These are phyloP conservation scores for Xerocomus brunneocitrinus DNA, from an alignment of 768 basidiomycete genomes.

Conservation along the genomic window DNA sequence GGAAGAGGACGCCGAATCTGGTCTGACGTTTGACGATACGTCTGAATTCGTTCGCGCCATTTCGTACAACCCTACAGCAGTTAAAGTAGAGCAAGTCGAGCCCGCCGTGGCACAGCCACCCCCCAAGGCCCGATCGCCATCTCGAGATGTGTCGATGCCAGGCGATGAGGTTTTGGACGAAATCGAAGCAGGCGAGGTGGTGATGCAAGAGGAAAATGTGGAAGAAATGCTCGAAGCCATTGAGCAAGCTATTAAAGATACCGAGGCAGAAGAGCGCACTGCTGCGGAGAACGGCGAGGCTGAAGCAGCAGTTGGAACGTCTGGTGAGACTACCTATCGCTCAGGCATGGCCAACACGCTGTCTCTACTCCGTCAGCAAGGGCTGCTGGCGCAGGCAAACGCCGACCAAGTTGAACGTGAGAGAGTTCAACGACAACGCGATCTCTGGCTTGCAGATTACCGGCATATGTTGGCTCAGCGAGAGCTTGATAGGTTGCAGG, in stretches of 20 bases:
- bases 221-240: constrained; percentile 77
- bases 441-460: constrained; percentile 87
- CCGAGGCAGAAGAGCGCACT: constrained; percentile 51
- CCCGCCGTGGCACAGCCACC: constrained; percentile 22
- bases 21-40: constrained; percentile 91
- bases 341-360: constrained; percentile 87
- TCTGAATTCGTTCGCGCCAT: constrained; percentile 93
- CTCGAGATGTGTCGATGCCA: constrained; percentile 53
- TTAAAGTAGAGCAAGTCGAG: constrained; percentile 47
- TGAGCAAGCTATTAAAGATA: constrained; percentile 60
- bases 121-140: constrained; percentile 36
- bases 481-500: constrained; percentile 72
- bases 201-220: constrained; percentile 76
- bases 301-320: constrained; percentile 50
- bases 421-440: constrained; percentile 73
- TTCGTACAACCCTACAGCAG: constrained; percentile 55
- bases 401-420: constrained; percentile 75
- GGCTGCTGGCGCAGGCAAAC: constrained; percentile 65
- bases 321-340: constrained; percentile 72
- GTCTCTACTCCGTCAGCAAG: constrained; percentile 85
- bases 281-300: constrained; percentile 31
- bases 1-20: constrained; percentile 35
- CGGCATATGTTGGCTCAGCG: constrained; percentile 70
- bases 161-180: constrained; percentile 66
- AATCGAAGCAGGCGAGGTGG: constrained; percentile 77